Evolutionary conservation across 129 eudicot species (phyloP), one percentile per base, ranked within the genome.

Genomic region (Silybum marianum): DNA sequence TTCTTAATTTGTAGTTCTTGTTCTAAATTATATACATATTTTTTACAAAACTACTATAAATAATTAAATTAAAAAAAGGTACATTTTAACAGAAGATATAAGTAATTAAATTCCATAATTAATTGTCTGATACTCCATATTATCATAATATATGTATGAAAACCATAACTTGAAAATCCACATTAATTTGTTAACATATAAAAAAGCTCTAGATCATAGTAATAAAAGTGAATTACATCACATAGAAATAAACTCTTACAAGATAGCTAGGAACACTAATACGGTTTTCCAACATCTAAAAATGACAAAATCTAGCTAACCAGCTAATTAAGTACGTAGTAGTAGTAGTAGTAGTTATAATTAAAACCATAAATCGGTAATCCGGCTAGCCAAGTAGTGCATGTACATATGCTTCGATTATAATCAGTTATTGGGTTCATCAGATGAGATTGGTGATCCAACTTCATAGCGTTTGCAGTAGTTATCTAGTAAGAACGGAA

Each of bases 401-500:
- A 73, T 73, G 68, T 22, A n/a, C 9, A 11, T 16, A n/a, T 22
- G 19, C 16, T 44, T 30, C 2, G 18, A 44, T 74, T 48, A 67
- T 66, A 66, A 38, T 38, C 7, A n/a, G 76, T 71, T 81, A 0
- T 51, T 72, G 2, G 78, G 78, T 67, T 77, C 39, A 8, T 40
- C 3, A 3, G 69, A 77, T 36, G 82, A 78, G n/a, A 75, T 11
- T 16, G 82, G 75, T 9, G 75, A 42, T 60, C 81, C 84, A 6
- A 22, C 42, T 13, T 69, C 51, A 54, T 51, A 68, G 1, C 14
- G 28, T 4, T 30, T 63, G 67, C 88, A 85, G 19, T 76, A 85
- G 71, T 32, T 73, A 16, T 46, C 34, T 18, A 85, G 70, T 39
- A 81, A 28, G 3, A 72, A 28, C 28, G 88, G 88, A 76, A 85